Evolutionary conservation across 1,284 basidiomycete species (phyloP), one percentile per base, ranked within the genome.

Genomic region (Moniliella sp.): DNA sequence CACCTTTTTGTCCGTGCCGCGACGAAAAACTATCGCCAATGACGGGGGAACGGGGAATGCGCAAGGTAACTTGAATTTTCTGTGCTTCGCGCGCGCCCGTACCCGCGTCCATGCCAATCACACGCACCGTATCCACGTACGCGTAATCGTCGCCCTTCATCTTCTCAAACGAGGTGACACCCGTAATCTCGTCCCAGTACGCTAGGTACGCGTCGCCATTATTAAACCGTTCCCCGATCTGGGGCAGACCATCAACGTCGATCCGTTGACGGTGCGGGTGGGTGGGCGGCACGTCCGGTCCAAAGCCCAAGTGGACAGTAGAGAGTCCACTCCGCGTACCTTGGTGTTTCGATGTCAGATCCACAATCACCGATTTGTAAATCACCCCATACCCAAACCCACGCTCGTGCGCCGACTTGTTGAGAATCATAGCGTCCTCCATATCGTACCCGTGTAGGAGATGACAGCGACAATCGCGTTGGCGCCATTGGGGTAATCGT

Each of bases 361-460:
- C 86, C 36, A 94, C 69, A 26, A 79, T 79, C 56, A 88, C 75
- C 4, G 81, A 77, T 64, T 97, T 97, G 70, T 94, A 97, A 25
- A 99, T 74, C 1, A 84, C 83, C 14, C 91, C 91, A 57, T 97
- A 93, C 0, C 71, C 84, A 59, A 99, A 99, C 0, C 91, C 91
- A 27, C 91, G 76, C 64, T 99, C 91, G 60, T 97, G 84, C 3
- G 83, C 78, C 3, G 84, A 94, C 66, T 97, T 97, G 66, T 99
- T 99, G 33, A 99, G 66, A 48, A 99, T 97, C 91, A 99, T 99
- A 41, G 91, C 91, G 53, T 99, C 91, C 65, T 99, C 91, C 91
- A 99, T 99, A 62, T 99, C 91, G 64, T 99, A 99, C 91, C 91
- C 0, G 91, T 99, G 62, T 99, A 99, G 0, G 91, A 97, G 48